A percentile compares a stretch with the other conserved stretches of the same genome.
phyloP scores from a whole-genome alignment of 805 yeast species.

The Saccharomyces paradoxus region DNA sequence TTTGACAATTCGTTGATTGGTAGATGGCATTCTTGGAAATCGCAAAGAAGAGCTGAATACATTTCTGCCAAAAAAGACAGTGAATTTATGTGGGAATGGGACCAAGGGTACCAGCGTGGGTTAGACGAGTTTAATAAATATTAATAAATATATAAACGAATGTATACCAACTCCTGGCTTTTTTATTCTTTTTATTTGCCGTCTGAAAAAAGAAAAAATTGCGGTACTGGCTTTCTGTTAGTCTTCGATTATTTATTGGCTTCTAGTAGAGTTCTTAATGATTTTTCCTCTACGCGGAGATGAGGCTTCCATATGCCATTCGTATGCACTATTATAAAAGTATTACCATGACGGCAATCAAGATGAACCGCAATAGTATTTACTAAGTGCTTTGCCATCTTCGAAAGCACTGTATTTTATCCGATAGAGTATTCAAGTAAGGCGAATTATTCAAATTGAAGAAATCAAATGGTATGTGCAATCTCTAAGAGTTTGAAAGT shows the following conservation, averaged over 20 bases:
- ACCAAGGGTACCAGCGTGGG: constrained; percentile 73
- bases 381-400: no score
- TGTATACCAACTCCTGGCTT: neutral
- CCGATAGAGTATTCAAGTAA: no score
- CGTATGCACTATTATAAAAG: neutral
- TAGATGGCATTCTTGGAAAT: constrained; percentile 59
- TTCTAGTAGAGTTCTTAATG: neutral
- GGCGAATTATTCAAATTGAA: no score
- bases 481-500: no score
- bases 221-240: no score
- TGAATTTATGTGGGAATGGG: constrained; percentile 76
- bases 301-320: neutral
- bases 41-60: constrained; percentile 57
- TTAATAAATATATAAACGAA: neutral
- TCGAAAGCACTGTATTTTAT: no score
- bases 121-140: constrained; percentile 24
- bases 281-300: no score
- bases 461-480: no score
- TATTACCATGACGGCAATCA: no score
- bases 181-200: neutral
- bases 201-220: neutral
- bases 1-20: constrained; percentile 70
- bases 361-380: no score
- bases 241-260: neutral
- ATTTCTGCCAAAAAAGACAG: constrained; percentile 45